Evolutionary conservation across 2,329 filamentous ascomycete genomes (phyloP).

Genomic region (Alternaria sp.): DNA sequence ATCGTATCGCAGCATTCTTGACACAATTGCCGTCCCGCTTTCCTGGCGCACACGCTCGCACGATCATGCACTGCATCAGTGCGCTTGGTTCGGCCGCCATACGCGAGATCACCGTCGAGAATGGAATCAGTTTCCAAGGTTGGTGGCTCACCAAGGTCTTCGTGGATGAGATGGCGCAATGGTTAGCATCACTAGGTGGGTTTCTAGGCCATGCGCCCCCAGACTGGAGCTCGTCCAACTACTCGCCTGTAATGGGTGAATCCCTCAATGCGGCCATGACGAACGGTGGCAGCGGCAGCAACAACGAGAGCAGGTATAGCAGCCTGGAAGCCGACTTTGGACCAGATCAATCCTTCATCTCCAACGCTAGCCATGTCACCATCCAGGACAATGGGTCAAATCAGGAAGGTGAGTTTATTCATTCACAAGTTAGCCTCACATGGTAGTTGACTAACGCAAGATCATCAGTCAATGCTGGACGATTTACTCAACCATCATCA

Average conservation of each 20-base stretch:
- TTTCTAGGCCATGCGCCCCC: constrained; percentile 69
- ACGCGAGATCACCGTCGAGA: constrained; percentile 79
- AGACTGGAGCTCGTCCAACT: constrained; percentile 30
- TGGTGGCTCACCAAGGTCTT: constrained; percentile 98
- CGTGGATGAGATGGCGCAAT: constrained; percentile 91
- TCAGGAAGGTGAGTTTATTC: constrained; percentile 40
- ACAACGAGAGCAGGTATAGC: constrained; percentile 48
- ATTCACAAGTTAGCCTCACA: constrained; percentile 1
- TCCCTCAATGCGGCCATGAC: constrained; percentile 37
- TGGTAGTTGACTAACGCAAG: constrained; percentile 46
- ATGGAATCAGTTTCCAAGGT: constrained; percentile 81
- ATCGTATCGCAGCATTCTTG: constrained; percentile 78
- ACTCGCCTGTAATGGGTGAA: constrained; percentile 39
- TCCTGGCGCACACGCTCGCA: constrained; percentile 73
- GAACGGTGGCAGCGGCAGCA: constrained; percentile 46
- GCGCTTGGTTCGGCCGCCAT: constrained; percentile 77
- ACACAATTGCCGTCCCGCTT: constrained; percentile 72
- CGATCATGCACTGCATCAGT: constrained; percentile 78
- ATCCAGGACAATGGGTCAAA: constrained; percentile 30
- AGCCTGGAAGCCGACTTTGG: constrained; percentile 47
- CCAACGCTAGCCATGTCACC: constrained; percentile 28
- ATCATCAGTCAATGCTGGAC: constrained; percentile 43
- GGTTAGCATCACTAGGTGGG: constrained; percentile 87
- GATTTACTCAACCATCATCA: constrained; percentile 36
- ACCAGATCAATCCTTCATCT: constrained; percentile 43